Base-by-base conservation (phyloP, 2,329 filamentous ascomycete species). In the Sarocladiaceae sp. region DNA sequence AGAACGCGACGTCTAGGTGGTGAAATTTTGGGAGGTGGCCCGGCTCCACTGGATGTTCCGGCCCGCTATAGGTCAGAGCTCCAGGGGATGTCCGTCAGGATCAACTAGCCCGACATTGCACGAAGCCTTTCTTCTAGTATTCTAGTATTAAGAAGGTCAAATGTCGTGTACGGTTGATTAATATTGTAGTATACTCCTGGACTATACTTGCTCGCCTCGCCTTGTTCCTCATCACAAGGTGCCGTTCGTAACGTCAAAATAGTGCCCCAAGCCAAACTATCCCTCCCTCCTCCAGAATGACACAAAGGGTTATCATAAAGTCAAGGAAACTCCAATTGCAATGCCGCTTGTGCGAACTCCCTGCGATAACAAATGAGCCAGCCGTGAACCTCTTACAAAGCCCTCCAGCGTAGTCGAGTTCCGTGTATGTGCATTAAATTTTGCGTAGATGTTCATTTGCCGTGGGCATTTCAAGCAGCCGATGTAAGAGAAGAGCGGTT, bases 401-500 rank as follows among this genome's bases (percentile, higher is more conserved):
- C 18, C n/a, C n/a, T n/a, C n/a, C n/a, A n/a, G n/a, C n/a, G n/a
- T n/a, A n/a, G n/a, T n/a, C n/a, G n/a, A n/a, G n/a, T n/a, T n/a
- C n/a, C n/a, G n/a, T n/a, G n/a, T n/a, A n/a, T n/a, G n/a, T n/a
- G n/a, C n/a, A n/a, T n/a, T n/a, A n/a, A n/a, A n/a, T n/a, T n/a
- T n/a, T n/a, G n/a, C n/a, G n/a, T n/a, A n/a, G n/a, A n/a, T n/a
- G n/a, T n/a, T n/a, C n/a, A n/a, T n/a, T n/a, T n/a, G n/a, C n/a
- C n/a, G n/a, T n/a, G n/a, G n/a, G n/a, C n/a, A n/a, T n/a, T 6
- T 51, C 23, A 51, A 26, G 49, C 44, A 33, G 64, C 61, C 5
- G 64, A 59, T 8, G 69, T 65, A 53, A 71, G 61, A 3, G 70
- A 69, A 17, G 71, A 57, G 12, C 73, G 69, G 48, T 67, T 71